Percentiles rank a stretch among this genome's conserved stretches.
These are phyloP conservation scores for Friedmanniomyces simplex DNA, from an alignment of 495 filamentous ascomycete species.

Conservation along the genomic window DNA sequence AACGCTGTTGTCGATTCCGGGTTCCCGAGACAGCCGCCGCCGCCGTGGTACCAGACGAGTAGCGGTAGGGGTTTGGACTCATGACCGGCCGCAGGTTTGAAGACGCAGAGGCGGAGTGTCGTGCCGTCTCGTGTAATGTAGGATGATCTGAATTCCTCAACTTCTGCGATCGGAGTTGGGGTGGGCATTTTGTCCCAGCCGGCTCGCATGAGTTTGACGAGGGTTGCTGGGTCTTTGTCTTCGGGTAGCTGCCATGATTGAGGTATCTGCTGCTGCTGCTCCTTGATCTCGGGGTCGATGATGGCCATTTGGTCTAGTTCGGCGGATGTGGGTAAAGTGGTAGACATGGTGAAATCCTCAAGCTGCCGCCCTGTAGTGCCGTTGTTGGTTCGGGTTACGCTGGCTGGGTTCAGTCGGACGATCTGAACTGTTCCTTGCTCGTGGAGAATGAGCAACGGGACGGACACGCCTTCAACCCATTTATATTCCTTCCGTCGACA, in stretches of 20 bases:
- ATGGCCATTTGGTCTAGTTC: not conserved
- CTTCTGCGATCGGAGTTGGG: not conserved
- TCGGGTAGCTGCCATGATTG: not conserved
- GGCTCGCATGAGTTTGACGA: not conserved
- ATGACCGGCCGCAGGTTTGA: not conserved
- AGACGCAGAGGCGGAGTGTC: not conserved
- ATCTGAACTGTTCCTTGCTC: too few relatives aligned
- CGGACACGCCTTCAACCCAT: too few relatives aligned
- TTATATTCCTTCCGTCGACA: too few relatives aligned
- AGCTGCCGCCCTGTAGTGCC: too few relatives aligned
- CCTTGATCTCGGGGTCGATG: not conserved
- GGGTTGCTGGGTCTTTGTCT: not conserved
- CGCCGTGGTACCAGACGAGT: slow-evolving; percentile 5
- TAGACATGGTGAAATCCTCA: too few relatives aligned
- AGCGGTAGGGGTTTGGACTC: not conserved
- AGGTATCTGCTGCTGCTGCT: not conserved
- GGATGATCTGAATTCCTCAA: not conserved
- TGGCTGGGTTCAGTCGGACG: too few relatives aligned
- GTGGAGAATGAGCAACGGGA: too few relatives aligned
- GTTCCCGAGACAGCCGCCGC: not conserved
- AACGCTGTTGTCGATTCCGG: not conserved
- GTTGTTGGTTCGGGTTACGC: too few relatives aligned
- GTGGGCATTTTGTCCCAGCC: not conserved
- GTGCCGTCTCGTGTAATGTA: slow-evolving; percentile 1
- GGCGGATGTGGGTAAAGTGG: not conserved